Evolutionary conservation across 2,329 filamentous ascomycete species (phyloP).

Genomic region (Hypoxylon sp.): DNA sequence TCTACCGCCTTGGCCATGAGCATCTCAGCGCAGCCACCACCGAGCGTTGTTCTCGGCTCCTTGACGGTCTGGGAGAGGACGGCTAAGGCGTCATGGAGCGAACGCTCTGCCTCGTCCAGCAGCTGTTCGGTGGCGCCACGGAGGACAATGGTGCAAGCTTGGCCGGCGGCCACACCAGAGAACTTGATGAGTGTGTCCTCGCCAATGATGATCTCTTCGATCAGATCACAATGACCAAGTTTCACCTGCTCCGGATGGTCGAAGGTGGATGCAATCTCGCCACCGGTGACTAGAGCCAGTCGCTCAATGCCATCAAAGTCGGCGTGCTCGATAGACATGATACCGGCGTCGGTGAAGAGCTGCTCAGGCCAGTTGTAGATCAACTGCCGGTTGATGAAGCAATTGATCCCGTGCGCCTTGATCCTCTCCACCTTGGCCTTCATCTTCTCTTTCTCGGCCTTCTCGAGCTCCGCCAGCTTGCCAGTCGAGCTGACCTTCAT

Average conservation of each 20-base stretch:
- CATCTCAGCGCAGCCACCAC: constrained; percentile 98
- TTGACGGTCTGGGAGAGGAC: constrained; percentile 97
- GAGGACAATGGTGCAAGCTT: constrained; percentile 96
- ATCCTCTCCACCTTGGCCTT: constrained; percentile 99
- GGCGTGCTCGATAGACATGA: constrained; percentile 98
- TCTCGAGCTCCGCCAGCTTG: constrained; percentile 97
- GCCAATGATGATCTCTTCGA: constrained; percentile 98
- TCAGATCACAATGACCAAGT: constrained; percentile 92
- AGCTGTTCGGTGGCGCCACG: constrained; percentile 97
- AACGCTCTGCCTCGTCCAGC: constrained; percentile 95
- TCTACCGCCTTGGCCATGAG: constrained; percentile 99
- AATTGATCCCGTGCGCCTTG: constrained; percentile 99
- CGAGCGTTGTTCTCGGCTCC: constrained; percentile 92
- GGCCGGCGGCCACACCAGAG: constrained; percentile 91
- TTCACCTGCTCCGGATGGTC: constrained; percentile 98
- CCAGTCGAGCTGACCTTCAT: constrained; percentile 97
- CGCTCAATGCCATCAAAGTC: constrained; percentile 99
- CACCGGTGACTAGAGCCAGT: constrained; percentile 92
- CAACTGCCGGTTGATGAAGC: constrained; percentile 98
- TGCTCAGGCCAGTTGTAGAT: constrained; percentile 99
- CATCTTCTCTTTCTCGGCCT: constrained; percentile 99
- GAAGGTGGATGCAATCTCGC: constrained; percentile 97
- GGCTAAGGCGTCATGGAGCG: constrained; percentile 93
- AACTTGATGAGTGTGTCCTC: constrained; percentile 98
- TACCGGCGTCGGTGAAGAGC: constrained; percentile 96